Conservation (phyloP, 139 green algal species). For the Volvox reticuliferus region DNA sequence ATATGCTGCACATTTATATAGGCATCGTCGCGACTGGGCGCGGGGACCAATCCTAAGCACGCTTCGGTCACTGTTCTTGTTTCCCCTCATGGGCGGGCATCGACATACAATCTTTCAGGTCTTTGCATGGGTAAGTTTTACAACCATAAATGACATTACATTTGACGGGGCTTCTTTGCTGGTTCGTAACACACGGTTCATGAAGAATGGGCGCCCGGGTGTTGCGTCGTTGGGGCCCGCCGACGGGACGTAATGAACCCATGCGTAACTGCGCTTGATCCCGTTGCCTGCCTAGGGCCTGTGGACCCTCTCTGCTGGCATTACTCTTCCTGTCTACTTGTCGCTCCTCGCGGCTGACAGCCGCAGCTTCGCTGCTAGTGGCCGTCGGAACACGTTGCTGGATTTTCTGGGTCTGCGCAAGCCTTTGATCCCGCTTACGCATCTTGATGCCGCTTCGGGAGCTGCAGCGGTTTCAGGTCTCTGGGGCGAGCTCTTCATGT, state of each 20-base stretch:
- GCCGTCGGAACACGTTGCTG: background rate
- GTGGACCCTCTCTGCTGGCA: background rate
- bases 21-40: constrained; percentile 13
- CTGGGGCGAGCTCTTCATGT: constrained; percentile 59
- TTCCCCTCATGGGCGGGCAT: constrained; percentile 52
- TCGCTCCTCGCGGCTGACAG: constrained; percentile 19
- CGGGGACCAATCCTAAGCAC: background rate
- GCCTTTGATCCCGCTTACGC: constrained; percentile 48
- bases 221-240: background rate
- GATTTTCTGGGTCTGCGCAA: background rate
- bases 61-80: constrained; percentile 3
- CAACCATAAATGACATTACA: background rate
- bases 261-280: background rate
- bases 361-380: background rate
- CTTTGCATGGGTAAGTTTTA: constrained; percentile 51
- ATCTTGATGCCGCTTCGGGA: constrained; percentile 56
- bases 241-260: background rate
- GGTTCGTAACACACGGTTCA: background rate
- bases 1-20: constrained; percentile 6
- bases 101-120: constrained; percentile 52
- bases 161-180: background rate
- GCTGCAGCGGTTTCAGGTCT: constrained; percentile 52
- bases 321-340: background rate
- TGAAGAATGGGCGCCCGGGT: background rate
- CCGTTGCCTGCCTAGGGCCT: background rate